These are phyloP conservation scores for Wickerhamomyces bisporus DNA, from an alignment of 805 yeast genomes.

Conservation along the genomic window DNA sequence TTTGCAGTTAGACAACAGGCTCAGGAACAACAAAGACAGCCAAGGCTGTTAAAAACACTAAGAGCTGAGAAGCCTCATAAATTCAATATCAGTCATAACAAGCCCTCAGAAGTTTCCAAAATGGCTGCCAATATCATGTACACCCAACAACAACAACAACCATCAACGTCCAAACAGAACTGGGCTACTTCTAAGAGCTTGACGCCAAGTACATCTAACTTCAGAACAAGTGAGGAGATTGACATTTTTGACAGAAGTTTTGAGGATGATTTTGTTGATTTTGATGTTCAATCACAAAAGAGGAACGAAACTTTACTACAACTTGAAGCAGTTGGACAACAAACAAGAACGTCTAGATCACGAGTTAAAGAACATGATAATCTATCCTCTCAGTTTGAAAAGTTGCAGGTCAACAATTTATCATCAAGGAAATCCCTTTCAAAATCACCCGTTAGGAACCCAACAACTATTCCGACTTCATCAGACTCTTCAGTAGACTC, in stretches of 20 bases:
- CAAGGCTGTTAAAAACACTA: constrained; percentile 30
- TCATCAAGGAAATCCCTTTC: background rate
- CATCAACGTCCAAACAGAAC: constrained; percentile 4
- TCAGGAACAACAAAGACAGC: constrained; percentile 11
- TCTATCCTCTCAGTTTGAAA: constrained; percentile 4
- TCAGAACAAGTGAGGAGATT: constrained; percentile 12
- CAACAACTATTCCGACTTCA: background rate
- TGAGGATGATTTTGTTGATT: constrained; percentile 19
- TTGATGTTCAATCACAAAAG: constrained; percentile 13
- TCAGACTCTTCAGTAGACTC: background rate
- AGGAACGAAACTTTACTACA: constrained; percentile 22
- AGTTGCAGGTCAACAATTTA: background rate
- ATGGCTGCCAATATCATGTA: constrained; percentile 22
- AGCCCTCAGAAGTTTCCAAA: constrained; percentile 20
- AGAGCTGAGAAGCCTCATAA: constrained; percentile 23
- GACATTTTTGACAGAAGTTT: constrained; percentile 21
- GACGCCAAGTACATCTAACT: background rate
- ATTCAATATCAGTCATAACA: constrained; percentile 10
- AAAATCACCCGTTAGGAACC: background rate
- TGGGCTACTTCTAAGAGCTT: constrained; percentile 23
- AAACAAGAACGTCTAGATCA: constrained; percentile 16
- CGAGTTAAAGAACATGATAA: constrained; percentile 1
- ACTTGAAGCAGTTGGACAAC: constrained; percentile 21
- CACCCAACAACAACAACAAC: constrained; percentile 1
- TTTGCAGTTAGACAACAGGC: constrained; percentile 19